A percentile compares a stretch with the other conserved stretches of the same genome.
Conservation (phyloP, 23 red algal species). For the Gracilaria domingensis region DNA sequence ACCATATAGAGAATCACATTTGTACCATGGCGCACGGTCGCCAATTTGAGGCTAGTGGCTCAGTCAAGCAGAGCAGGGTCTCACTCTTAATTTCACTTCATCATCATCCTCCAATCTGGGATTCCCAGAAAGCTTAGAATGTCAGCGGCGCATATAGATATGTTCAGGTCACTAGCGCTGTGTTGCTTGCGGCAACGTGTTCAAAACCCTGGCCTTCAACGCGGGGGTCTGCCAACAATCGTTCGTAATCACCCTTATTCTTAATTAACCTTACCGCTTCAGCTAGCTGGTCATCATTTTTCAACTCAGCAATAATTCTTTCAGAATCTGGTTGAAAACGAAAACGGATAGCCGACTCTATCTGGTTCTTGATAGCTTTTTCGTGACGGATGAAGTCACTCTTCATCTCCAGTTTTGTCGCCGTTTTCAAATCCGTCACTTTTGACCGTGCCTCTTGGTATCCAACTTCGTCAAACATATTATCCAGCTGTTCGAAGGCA, state of each 20-base stretch:
- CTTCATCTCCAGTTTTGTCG: constrained; percentile 70
- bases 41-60: too few relatives aligned
- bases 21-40: too few relatives aligned
- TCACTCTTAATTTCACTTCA: too few relatives aligned
- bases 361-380: constrained; percentile 55
- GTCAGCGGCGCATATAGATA: too few relatives aligned
- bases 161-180: background rate
- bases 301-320: constrained; percentile 77
- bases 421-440: constrained; percentile 59
- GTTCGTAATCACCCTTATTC: constrained; percentile 27
- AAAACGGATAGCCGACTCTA: constrained; percentile 88
- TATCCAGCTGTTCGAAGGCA: constrained; percentile 68
- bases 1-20: too few relatives aligned
- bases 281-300: constrained; percentile 74
- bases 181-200: background rate
- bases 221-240: background rate
- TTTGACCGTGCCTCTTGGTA: constrained; percentile 69
- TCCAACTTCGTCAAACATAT: constrained; percentile 77
- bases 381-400: constrained; percentile 86
- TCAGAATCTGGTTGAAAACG: constrained; percentile 89
- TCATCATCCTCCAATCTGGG: background rate
- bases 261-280: constrained; percentile 61
- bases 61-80: too few relatives aligned
- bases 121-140: too few relatives aligned
- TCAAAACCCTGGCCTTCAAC: background rate